Evolutionary conservation across 768 basidiomycete species (phyloP), one percentile per base, ranked within the genome.

Genomic region (Lepiota venenata): DNA sequence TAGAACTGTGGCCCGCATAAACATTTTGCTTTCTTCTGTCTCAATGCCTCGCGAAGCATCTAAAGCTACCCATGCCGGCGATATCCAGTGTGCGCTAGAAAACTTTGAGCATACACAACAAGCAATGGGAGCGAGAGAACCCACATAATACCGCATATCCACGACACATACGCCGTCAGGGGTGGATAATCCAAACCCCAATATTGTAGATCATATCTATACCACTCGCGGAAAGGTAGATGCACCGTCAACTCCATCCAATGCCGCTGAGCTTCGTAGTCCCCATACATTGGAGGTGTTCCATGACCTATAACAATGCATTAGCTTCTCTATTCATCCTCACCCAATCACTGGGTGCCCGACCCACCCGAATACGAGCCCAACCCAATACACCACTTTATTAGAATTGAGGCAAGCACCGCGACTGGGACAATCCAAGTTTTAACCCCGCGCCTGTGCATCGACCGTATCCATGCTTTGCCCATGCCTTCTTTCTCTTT

Each of bases 121-220:
- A 2, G 8, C 29, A 18, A 2, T 12, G 38, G 15, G 4, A 18
- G 20, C 25, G 36, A 12, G 12, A 21, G 35, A 9, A 79, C 88
- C 58, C 59, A 92, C 91, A 91, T 66, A 44, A 78, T 66, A 6
- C 91, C 91, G 65, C 87, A 93, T 46, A 90, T 29, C 87, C 88
- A 95, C 14, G 91, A 93, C 27, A 85, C 75, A 63, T 95, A 96
- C 2, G 92, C 95, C 2, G 94, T 97, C 57, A 97, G 63, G 2
- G 94, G 94, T 3, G 94, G 94, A 71, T 98, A 98, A 69, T 98
- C 95, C 47, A 98, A 76, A 0, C 92, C 92, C 95, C 95, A 98
- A 63, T 96, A 96, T 35, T 82, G 81, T 27, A 91, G 75, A 63
- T 96, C 91, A 67, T 93, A 91, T 1, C 72, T 84, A 68, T 98